A percentile compares a stretch with the other conserved stretches of the same genome.
phyloP scores from a whole-genome alignment of 768 basidiomycete species.

The Kwoniella botswanensis region DNA sequence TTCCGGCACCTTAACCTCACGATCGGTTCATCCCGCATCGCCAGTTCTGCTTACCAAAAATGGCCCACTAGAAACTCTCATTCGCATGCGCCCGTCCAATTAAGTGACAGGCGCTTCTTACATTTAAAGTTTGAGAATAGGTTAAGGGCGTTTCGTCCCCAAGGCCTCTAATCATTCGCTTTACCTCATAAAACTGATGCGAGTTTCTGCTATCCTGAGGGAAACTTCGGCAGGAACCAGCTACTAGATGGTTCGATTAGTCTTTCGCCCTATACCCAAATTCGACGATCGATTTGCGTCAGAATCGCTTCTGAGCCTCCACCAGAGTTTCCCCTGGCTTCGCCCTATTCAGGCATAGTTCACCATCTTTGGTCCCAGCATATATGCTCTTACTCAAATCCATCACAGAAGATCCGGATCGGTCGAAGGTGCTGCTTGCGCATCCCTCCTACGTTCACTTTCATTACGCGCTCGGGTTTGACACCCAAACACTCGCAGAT shows the following conservation, averaged over 20 bases:
- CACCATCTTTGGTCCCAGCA: constrained; percentile 90
- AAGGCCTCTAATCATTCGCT: constrained; percentile 88
- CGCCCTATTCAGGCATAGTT: constrained; percentile 87
- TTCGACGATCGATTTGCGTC: constrained; percentile 95
- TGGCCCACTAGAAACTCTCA: constrained; percentile 75
- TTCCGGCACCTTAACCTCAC: constrained; percentile 69
- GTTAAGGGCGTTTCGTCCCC: constrained; percentile 86
- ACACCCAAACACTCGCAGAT: constrained; percentile 78
- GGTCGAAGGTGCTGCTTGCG: constrained; percentile 75
- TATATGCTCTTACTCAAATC: constrained; percentile 79
- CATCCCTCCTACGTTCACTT: constrained; percentile 70
- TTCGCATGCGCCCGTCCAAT: constrained; percentile 61
- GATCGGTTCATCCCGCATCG: constrained; percentile 70
- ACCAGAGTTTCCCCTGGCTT: constrained; percentile 96
- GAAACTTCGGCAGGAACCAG: constrained; percentile 91
- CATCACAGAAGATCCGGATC: constrained; percentile 74
- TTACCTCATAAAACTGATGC: constrained; percentile 65
- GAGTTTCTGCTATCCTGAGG: constrained; percentile 74
- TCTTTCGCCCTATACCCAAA: constrained; percentile 96
- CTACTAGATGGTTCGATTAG: constrained; percentile 92
- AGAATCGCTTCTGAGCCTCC: constrained; percentile 94
- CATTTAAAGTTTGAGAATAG: constrained; percentile 77
- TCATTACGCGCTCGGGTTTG: constrained; percentile 73
- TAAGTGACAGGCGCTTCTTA: constrained; percentile 65
- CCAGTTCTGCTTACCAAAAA: constrained; percentile 58